Conservation (phyloP, 2,329 filamentous ascomycete genomes). For the Fusarium denticulatum region DNA sequence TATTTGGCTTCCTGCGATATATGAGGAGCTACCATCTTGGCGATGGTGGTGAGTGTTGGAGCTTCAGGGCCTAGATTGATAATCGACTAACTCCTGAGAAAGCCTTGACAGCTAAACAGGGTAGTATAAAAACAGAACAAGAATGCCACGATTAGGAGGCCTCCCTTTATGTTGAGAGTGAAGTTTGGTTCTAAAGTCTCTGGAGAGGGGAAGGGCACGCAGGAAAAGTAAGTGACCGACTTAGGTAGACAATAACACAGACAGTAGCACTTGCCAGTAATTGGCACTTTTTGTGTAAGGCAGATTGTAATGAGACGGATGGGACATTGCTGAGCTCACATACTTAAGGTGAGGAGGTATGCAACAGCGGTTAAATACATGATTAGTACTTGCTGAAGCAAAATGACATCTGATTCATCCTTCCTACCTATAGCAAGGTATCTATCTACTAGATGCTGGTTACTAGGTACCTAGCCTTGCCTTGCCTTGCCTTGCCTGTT, state of each 20-base stretch:
- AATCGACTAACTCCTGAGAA: not conserved
- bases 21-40: slow-evolving; percentile 32
- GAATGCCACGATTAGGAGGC: not conserved
- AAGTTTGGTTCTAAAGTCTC: not conserved
- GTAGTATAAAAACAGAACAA: not conserved
- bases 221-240: not conserved
- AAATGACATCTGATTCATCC: not conserved
- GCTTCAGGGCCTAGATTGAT: not conserved
- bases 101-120: not conserved
- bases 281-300: not conserved
- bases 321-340: not conserved
- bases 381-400: not conserved
- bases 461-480: not conserved
- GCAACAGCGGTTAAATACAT: not conserved
- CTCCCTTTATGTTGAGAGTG: not conserved
- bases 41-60: slow-evolving; percentile 11
- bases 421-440: not conserved
- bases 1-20: slow-evolving; percentile 24
- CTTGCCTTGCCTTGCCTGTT: not conserved
- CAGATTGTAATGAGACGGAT: not conserved
- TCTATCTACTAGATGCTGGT: not conserved
- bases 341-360: not conserved
- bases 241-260: not conserved
- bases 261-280: slow-evolving; percentile 2
- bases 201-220: not conserved